Evolutionary conservation across 208 protist species (phyloP).

Genomic region (Leishmania aethiopica): DNA sequence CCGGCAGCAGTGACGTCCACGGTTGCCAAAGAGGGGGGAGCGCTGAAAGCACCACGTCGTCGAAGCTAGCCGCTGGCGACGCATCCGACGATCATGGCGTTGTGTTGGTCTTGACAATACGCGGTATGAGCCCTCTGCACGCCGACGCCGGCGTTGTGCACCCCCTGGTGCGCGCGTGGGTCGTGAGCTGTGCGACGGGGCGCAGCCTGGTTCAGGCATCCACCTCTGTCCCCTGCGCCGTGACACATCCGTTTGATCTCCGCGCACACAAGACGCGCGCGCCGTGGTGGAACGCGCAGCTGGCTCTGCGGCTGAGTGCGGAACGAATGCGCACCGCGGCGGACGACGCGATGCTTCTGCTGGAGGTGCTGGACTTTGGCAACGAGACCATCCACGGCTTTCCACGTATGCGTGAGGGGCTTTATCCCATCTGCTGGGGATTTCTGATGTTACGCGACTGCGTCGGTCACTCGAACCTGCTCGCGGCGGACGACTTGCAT

Average conservation of each 20-base stretch:
- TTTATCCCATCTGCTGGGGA: slow-evolving; percentile 86
- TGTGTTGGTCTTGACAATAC: slow-evolving; percentile 52
- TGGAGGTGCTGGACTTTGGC: slow-evolving; percentile 84
- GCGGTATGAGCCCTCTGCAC: slow-evolving; percentile 76
- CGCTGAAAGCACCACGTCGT: not conserved
- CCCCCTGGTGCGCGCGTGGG: slow-evolving; percentile 85
- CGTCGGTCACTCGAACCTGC: slow-evolving; percentile 40
- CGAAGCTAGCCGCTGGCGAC: not conserved
- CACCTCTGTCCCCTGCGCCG: slow-evolving; percentile 37
- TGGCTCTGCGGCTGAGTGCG: slow-evolving; percentile 43
- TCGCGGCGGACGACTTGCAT: slow-evolving; percentile 36
- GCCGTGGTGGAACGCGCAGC: slow-evolving; percentile 75
- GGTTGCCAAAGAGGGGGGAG: not conserved
- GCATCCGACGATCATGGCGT: not conserved
- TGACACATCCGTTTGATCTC: slow-evolving; percentile 83
- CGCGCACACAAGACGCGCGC: slow-evolving; percentile 52
- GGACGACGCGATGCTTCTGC: slow-evolving; percentile 55
- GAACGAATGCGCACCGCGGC: slow-evolving; percentile 15
- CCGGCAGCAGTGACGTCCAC: not conserved
- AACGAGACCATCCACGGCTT: slow-evolving; percentile 69
- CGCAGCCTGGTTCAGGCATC: slow-evolving; percentile 39
- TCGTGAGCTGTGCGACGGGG: slow-evolving; percentile 68
- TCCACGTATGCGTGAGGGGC: slow-evolving; percentile 37
- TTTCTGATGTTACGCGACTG: slow-evolving; percentile 72
- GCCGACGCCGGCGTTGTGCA: slow-evolving; percentile 69